These are phyloP conservation scores for Penicillium polonicum DNA, from an alignment of 2,329 filamentous ascomycete species.

Conservation along the genomic window DNA sequence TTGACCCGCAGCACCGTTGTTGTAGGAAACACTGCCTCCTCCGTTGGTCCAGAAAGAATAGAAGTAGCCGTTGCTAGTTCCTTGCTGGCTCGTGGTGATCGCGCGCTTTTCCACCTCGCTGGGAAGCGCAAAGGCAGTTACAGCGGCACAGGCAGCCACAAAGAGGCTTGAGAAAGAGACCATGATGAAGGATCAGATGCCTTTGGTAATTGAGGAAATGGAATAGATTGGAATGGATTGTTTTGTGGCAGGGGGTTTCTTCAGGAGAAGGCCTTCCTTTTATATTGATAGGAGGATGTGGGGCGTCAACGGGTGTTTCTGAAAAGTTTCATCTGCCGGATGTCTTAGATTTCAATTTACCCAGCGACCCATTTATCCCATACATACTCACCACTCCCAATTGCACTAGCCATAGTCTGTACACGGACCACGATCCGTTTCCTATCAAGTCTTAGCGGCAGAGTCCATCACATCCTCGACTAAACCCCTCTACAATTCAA, in stretches of 20 bases:
- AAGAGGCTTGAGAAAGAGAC: conserved; percentile 29
- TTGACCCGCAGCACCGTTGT: conserved; percentile 44
- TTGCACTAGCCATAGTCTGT: not conserved
- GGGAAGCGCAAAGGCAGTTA: conserved; percentile 26
- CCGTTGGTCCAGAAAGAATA: conserved; percentile 54
- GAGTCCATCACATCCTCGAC: not conserved
- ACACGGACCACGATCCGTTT: not conserved
- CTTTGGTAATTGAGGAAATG: not conserved
- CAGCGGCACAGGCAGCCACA: conserved; percentile 21
- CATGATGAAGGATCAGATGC: conserved; percentile 19
- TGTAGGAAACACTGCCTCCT: conserved; percentile 46
- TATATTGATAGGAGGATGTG: conserved; percentile 3
- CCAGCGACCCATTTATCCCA: conserved; percentile 5
- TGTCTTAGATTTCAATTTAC: conserved; percentile 5
- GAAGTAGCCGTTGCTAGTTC: conserved; percentile 47
- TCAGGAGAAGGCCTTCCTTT: not conserved
- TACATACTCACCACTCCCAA: too few species aligned
- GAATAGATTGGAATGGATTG: not conserved
- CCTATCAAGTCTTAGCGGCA: not conserved
- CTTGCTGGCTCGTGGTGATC: conserved; percentile 30
- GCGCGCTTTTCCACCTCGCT: conserved; percentile 17
- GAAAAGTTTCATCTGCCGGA: not conserved
- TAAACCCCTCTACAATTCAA: too few species aligned
- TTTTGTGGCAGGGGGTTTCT: not conserved
- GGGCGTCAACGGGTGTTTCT: not conserved